Evolutionary conservation across 2,329 filamentous ascomycete genomes (phyloP), one percentile per base, ranked within the genome.

Genomic region (Talaromyces sp.): DNA sequence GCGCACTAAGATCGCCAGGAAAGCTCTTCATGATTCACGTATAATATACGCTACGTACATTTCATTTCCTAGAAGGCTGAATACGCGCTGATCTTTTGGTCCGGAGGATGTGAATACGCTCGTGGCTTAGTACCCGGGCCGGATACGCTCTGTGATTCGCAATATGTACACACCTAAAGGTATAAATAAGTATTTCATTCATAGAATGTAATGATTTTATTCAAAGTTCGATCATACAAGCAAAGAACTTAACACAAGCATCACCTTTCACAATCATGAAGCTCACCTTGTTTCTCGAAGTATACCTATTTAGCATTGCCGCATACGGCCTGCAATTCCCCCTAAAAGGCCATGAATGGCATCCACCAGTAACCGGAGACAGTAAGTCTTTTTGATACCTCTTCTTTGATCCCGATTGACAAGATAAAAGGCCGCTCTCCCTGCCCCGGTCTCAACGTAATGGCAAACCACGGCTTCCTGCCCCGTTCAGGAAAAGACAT

Each of bases 381-480:
- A 64, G 62, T 64, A 8, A 60, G 62, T 59, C 10, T 47, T 16
- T 7, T 8, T 8, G 22, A 43, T 43, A 9, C 7, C 9, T 6
- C 13, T 31, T 13, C 6, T 16, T 9, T 7, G 2, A 2, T 6
- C 1, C 7, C 2, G 16, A 5, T 13, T 50, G 13, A 50, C 47
- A 31, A 31, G 2, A 16, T 27, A 6, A 56, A 7, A 56, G 63
- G 63, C 19, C 57, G 63, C 19, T 60, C 57, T 22, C 75, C 75
- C 7, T 78, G 75, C 49, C 75, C 75, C 1, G 73, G 67, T 9
- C 68, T 77, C 35, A 78, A 77, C 62, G 63, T 73, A 16, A 69
- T 76, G 22, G 75, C 74, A 14, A 78, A 78, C 65, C 71, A 76
- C 57, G 68, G 68, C 49, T 78, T 27, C 72, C 75, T 19, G 2